Conservation (phyloP, 2,329 filamentous ascomycete genomes). For the Scedosporium dehoogii region DNA sequence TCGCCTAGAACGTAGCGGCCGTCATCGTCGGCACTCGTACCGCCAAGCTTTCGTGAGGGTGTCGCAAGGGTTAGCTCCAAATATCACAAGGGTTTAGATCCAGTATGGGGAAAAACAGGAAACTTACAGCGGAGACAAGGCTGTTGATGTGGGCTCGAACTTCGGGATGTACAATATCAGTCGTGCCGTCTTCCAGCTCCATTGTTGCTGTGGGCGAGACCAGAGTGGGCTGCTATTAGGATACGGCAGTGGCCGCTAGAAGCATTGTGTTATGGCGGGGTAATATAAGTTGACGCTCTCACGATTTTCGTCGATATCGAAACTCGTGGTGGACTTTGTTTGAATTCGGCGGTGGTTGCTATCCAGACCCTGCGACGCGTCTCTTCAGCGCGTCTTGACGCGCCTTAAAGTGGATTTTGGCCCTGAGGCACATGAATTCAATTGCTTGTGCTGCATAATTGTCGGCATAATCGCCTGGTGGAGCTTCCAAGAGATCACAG, state of each 20-base stretch:
- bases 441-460: not conserved
- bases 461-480: not conserved
- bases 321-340: not conserved
- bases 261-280: not conserved
- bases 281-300: not conserved
- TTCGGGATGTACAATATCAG: slow-evolving; percentile 73
- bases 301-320: not conserved
- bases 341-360: not conserved
- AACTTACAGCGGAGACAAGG: slow-evolving; percentile 79
- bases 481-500: not conserved
- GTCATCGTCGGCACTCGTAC: slow-evolving; percentile 67
- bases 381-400: not conserved
- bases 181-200: slow-evolving; percentile 41
- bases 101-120: too few relatives aligned
- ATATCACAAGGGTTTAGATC: not conserved
- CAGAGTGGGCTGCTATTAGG: not conserved
- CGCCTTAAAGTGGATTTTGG: not conserved
- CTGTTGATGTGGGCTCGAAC: slow-evolving; percentile 90
- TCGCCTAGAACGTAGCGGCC: slow-evolving; percentile 84
- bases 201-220: slow-evolving; percentile 24
- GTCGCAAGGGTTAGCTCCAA: slow-evolving; percentile 7
- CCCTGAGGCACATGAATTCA: not conserved
- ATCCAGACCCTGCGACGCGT: not conserved
- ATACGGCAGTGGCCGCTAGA: not conserved
- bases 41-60: slow-evolving; percentile 58